phyloP scores from a whole-genome alignment of 2,329 filamentous ascomycete species.

The Ophiostoma tasmaniense region DNA sequence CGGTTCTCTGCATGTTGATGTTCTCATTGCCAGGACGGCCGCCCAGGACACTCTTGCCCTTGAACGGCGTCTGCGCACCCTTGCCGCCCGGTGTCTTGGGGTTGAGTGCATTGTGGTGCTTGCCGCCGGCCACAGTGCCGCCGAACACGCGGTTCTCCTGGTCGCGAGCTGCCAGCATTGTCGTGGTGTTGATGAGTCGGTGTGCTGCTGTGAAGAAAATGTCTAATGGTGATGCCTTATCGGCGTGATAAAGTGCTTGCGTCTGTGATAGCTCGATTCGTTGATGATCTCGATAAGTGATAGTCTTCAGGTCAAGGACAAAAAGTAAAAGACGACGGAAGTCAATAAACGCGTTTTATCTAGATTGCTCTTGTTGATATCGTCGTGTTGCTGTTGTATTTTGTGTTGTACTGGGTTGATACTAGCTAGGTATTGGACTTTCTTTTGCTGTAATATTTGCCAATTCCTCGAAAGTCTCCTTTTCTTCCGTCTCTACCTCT shows the following conservation, averaged over 20 bases:
- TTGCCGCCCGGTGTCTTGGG: constrained; percentile 72
- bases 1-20: constrained; percentile 41
- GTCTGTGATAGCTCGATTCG: not conserved
- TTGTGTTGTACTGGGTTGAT: not conserved
- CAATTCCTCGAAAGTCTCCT: not conserved
- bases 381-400: constrained; percentile 13
- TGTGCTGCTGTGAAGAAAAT: not conserved
- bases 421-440: not conserved
- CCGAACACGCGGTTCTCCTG: constrained; percentile 80
- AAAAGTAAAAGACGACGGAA: not conserved
- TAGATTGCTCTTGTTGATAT: not conserved
- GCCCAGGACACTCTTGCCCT: constrained; percentile 61
- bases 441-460: not conserved
- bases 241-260: not conserved
- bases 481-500: constrained; percentile 12
- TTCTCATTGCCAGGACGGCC: constrained; percentile 49
- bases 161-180: constrained; percentile 71
- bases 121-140: constrained; percentile 59
- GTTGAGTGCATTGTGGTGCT: constrained; percentile 60
- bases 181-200: not conserved
- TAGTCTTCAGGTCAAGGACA: not conserved
- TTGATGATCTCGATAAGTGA: not conserved
- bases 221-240: not conserved
- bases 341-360: not conserved
- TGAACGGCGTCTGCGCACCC: constrained; percentile 64